Evolutionary conservation across 1,139 yeast genomes (phyloP).

Genomic region (Diutina rugosa): DNA sequence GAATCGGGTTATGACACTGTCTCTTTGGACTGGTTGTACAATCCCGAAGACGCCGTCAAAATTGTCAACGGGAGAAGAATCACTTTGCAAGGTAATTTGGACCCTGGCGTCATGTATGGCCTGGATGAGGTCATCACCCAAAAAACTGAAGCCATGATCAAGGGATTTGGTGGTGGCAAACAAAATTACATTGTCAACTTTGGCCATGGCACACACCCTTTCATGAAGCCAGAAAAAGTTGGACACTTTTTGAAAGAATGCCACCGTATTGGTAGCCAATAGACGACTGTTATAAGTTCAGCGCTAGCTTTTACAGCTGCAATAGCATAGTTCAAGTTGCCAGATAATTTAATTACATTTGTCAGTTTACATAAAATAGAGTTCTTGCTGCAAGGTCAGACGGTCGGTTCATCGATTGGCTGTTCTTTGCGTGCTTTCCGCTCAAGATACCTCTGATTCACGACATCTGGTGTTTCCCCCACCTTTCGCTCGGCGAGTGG

Average conservation of each 20-base stretch:
- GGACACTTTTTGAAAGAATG: slow-evolving; percentile 78
- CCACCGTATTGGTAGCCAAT: slow-evolving; percentile 51
- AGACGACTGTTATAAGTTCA: not conserved
- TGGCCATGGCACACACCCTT: slow-evolving; percentile 97
- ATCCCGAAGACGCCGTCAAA: slow-evolving; percentile 75
- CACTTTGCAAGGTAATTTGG: slow-evolving; percentile 87
- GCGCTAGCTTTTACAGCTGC: too few relatives aligned
- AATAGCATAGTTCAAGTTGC: too few relatives aligned
- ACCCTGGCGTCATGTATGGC: slow-evolving; percentile 92
- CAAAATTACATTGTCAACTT: slow-evolving; percentile 83
- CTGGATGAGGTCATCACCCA: slow-evolving; percentile 64
- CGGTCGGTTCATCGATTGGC: not conserved
- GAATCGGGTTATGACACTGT: slow-evolving; percentile 77
- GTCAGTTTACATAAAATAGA: too few relatives aligned
- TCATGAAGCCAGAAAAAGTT: slow-evolving; percentile 86
- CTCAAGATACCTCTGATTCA: slow-evolving; percentile 50
- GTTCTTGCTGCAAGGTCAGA: too few relatives aligned
- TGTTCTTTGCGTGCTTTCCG: slow-evolving; percentile 17
- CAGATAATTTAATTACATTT: too few relatives aligned
- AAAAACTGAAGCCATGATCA: slow-evolving; percentile 79
- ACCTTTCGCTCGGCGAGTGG: slow-evolving; percentile 47
- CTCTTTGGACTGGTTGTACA: slow-evolving; percentile 85
- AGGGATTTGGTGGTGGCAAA: slow-evolving; percentile 87
- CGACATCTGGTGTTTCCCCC: slow-evolving; percentile 48
- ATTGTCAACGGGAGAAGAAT: slow-evolving; percentile 66